Conservation (phyloP, 2,329 filamentous ascomycete species). For the Exutisphaerella laricina region DNA sequence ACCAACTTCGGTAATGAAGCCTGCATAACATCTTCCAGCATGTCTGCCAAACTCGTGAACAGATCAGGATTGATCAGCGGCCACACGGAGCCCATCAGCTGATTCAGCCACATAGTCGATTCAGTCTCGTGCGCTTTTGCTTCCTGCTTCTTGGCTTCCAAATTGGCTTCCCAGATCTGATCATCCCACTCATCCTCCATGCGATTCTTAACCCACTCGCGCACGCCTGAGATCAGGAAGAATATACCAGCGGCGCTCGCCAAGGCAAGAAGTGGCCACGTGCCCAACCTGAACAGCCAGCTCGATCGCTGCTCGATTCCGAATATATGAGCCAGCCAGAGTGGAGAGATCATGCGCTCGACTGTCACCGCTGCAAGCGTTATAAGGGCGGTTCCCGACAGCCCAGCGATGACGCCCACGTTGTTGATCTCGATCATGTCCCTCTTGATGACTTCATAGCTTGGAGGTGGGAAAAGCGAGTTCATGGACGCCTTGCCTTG, state of each 20-base stretch:
- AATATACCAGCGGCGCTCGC: conserved; percentile 17
- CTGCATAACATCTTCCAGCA: conserved; percentile 75
- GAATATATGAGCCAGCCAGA: conserved; percentile 9
- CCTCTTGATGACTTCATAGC: conserved; percentile 41
- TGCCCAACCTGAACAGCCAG: conserved; percentile 12
- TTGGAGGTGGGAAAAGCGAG: conserved; percentile 50
- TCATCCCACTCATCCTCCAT: conserved; percentile 60
- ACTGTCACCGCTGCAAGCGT: conserved; percentile 29
- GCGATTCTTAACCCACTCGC: conserved; percentile 57
- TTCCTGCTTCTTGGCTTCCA: conserved; percentile 48
- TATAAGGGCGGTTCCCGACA: conserved; percentile 31
- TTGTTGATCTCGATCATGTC: conserved; percentile 45
- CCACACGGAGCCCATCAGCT: conserved; percentile 62
- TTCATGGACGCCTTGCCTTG: conserved; percentile 43
- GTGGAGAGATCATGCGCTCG: conserved; percentile 18
- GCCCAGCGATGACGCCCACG: conserved; percentile 39
- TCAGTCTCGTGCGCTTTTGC: conserved; percentile 51
- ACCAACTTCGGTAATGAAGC: conserved; percentile 63
- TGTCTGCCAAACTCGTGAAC: conserved; percentile 63
- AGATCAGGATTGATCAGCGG: conserved; percentile 70
- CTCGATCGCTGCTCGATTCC: conserved; percentile 6
- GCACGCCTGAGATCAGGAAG: conserved; percentile 26
- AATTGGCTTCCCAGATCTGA: conserved; percentile 62
- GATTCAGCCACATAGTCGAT: conserved; percentile 67
- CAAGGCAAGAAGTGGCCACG: conserved; percentile 20